Base-by-base conservation (phyloP, 441 rosid genomes). In the Eruca vesicaria region DNA sequence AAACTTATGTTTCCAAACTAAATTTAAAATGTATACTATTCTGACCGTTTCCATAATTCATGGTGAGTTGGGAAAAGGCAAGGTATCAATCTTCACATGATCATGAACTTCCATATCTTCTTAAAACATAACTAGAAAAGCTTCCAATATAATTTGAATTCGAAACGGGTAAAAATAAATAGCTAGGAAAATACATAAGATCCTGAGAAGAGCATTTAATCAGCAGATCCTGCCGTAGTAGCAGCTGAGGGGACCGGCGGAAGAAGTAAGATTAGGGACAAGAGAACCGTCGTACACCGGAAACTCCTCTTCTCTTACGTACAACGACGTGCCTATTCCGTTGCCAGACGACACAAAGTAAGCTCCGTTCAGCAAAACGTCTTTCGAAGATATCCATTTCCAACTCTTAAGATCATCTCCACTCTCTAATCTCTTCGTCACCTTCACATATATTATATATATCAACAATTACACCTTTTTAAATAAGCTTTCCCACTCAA, bases 351-450 rank as follows among this genome's bases (percentile, higher is more conserved):
- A 87, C 65, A 86, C 81, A 16, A 89, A 89, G 74, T 79, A 87
- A 33, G 93, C 91, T 6, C 93, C 93, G 53, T 89, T 86, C 73
- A 71, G 14, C 60, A 87, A 86, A 2, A 84, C 83, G 45, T 89
- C 91, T 61, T 71, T 83, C 0, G 93, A 89, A 6, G 86, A 81
- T 56, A 85, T 81, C 88, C 93, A 87, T 60, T 80, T 87, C 89
- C 91, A 89, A 5, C 66, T 82, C 63, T 58, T 75, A 82, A 84
- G 81, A 8, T 81, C 69, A 10, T 58, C 26, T 45, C 70, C 72
- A n/a, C 61, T 63, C 0, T 68, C 76, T 64, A 85, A 83, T 82
- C 91, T 86, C 78, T 89, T 89, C 3, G 91, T 87, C 68, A 87
- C 91, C 89, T 85, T 52, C 5, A 71, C 23, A 48, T 18, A 16